Evolutionary conservation across 257 asterid species (phyloP).

Genomic region (Capsicum rhomboideum): DNA sequence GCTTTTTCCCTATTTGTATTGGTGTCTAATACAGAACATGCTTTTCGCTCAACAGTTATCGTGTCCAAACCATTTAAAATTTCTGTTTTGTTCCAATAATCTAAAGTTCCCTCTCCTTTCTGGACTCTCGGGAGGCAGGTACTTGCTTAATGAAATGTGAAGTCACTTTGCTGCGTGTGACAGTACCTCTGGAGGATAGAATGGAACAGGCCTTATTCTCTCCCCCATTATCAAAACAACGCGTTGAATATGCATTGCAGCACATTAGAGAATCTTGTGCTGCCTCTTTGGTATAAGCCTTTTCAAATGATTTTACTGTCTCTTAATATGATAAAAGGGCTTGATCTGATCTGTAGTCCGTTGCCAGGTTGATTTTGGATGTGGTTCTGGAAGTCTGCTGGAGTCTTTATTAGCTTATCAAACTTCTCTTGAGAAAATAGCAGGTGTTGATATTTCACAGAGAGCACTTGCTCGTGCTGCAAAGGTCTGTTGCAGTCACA

Average conservation of each 20-base stretch:
- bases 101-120: neutral
- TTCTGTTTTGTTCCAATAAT: neutral
- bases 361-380: constrained; percentile 94
- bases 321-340: neutral
- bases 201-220: constrained; percentile 69
- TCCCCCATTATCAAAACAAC: constrained; percentile 9
- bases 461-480: constrained; percentile 85
- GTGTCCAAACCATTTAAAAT: neutral
- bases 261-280: constrained; percentile 70
- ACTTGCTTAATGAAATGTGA: constrained; percentile 59
- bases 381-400: constrained; percentile 96
- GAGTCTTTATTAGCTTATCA: constrained; percentile 72
- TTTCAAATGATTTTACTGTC: constrained; percentile 5
- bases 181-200: constrained; percentile 88
- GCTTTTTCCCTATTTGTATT: neutral
- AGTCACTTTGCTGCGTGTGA: constrained; percentile 54
- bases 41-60: neutral
- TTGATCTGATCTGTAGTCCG: constrained; percentile 14
- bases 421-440: constrained; percentile 71
- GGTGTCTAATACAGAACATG: neutral
- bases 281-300: constrained; percentile 50
- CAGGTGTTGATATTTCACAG: constrained; percentile 76
- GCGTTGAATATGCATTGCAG: constrained; percentile 47
- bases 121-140: constrained; percentile 23
- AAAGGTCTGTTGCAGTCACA: constrained; percentile 42